Base-by-base conservation (phyloP, 805 yeast species). In the Diddensiella caesifluorescens region DNA sequence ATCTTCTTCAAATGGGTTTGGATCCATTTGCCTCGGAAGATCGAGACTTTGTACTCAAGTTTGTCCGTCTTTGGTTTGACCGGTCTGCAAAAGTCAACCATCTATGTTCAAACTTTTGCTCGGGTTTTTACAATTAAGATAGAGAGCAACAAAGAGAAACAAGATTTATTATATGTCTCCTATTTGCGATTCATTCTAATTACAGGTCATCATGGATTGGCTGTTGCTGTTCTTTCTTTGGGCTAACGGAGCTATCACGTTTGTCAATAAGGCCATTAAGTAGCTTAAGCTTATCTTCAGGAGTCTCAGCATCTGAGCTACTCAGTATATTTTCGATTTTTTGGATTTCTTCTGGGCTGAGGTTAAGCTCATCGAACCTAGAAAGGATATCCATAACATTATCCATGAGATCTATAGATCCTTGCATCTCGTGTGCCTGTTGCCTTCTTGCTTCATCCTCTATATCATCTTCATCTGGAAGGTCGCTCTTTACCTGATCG, bases 1-100 rank as follows among this genome's bases (percentile, higher is more conserved):
- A 77, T 53, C 50, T 77, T 31, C 57, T 64, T 19, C 78, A 74
- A 44, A 73, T 77, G 78, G 82, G 83, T 2, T 57, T 77, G 31
- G 81, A 77, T 53, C 79, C 81, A 3, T 66, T 71, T 47, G 67
- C 75, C 18, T 20, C 51, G 1, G 55, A 61, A 4, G 83, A 77
- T 53, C 53, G 68, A 12, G 63, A 62, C 21, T 76, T 77, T 52
- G 54, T 75, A 10, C 47, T 60, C 23, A 61, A 64, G 7, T 57
- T 77, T 31, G 65, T 72, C 2, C 53, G 59, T 6, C 49, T 63
- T 2, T 76, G 79, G 77, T 76, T 74, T 71, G 65, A 65, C 12
- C 60, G 69, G 4, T 67, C 62, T 23, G 59, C 73, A n/a, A 69
- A 70, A 3, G 62, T 66, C 22, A 60, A 31, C 29, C 35, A 42